Evolutionary conservation across 352 stramenopile genomes (phyloP), one percentile per base, ranked within the genome.

Genomic region (Globisporangium middletonii): DNA sequence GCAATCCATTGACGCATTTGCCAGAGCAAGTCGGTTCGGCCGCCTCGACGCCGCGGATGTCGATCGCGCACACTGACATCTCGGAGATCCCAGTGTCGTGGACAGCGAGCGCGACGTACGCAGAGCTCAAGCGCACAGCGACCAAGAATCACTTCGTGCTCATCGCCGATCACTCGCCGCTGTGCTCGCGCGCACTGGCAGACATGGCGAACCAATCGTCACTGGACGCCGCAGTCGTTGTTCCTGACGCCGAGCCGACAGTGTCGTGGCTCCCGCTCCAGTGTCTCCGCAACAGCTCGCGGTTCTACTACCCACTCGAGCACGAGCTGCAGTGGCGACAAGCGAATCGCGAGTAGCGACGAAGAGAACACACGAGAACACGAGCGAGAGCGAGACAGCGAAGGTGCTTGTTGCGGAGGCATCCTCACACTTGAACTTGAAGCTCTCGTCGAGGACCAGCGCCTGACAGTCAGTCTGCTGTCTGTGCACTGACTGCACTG

Each of bases 1-100:
- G 58, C 18, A 64, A 64, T 28, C 52, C 58, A 26, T 38, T 64
- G 12, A 13, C 38, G 45, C 33, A 16, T 19, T 37, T 59, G 4
- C 51, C 58, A 33, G 44, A 19, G 15, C 26, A 41, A 23, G 30
- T 59, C 11, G 51, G 51, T 0, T 51, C 46, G 13, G 26, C 1
- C 8, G 6, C 26, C 15, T 35, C 3, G 9, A 35, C 0, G 3
- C 15, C 30, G 3, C 35, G 35, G 7, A 11, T 51, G 46, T 51
- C 43, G 16, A 23, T 51, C 46, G 15, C 26, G 9, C 30, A 18
- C 19, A 51, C 46, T 1, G 12, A 33, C 13, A 51, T 51, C 46
- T 11, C 23, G 12, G 18, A 19, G 3, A 13, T 51, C 4, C 41
- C 41, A 1, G 5, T 2, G 18, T 23, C 43, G 18, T 48, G 43